Conservation (phyloP, 2,329 filamentous ascomycete species). For the Fusarium sp. region DNA sequence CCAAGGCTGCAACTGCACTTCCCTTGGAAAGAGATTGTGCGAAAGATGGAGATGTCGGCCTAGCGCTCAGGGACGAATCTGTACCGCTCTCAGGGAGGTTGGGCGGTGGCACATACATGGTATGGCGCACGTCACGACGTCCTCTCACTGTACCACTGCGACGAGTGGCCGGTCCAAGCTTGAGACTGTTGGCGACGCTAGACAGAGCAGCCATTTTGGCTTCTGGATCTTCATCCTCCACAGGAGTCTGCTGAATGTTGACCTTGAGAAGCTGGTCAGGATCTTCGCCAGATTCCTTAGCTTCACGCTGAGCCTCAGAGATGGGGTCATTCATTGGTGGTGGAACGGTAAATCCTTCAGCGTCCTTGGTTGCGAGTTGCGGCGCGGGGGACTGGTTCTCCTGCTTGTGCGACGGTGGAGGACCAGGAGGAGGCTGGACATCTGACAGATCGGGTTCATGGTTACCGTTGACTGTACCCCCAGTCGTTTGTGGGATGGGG, state of each 20-base stretch:
- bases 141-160: constrained; percentile 83
- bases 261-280: constrained; percentile 78
- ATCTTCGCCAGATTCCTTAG: constrained; percentile 61
- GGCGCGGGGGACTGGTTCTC: constrained; percentile 48
- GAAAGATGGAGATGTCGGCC: constrained; percentile 35
- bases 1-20: constrained; percentile 62
- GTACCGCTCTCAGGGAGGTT: constrained; percentile 48
- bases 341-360: constrained; percentile 81
- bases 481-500: constrained; percentile 42
- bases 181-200: constrained; percentile 78
- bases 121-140: constrained; percentile 90
- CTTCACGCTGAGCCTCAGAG: constrained; percentile 76
- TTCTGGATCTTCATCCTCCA: constrained; percentile 79
- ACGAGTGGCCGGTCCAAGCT: constrained; percentile 71
- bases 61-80: constrained; percentile 30
- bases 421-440: constrained; percentile 60
- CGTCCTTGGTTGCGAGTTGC: constrained; percentile 63
- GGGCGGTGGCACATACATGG: constrained; percentile 76
- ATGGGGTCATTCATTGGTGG: constrained; percentile 70
- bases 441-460: constrained; percentile 58
- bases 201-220: constrained; percentile 78
- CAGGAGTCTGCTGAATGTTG: constrained; percentile 80
- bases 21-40: constrained; percentile 37
- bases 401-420: constrained; percentile 56
- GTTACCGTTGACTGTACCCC: constrained; percentile 58